phyloP scores from a whole-genome alignment of 2,329 filamentous ascomycete genomes.

The Ceratocystis variospora region DNA sequence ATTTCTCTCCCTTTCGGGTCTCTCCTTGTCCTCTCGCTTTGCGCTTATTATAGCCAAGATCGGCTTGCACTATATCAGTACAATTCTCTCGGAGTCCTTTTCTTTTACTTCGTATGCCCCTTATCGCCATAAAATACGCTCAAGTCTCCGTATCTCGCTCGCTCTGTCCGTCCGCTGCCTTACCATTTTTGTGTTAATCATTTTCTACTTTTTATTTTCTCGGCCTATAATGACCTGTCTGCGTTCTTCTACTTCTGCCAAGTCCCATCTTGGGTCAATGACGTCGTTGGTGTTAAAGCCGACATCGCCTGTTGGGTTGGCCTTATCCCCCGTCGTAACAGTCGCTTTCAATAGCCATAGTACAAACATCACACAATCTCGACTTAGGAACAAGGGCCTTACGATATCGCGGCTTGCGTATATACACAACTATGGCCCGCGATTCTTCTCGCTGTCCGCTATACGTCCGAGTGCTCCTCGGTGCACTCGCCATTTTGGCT shows the following conservation, averaged over 20 bases:
- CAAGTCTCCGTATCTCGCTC: not conserved
- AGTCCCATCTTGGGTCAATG: conserved; percentile 6
- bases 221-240: conserved; percentile 9
- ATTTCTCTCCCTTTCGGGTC: not conserved
- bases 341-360: not conserved
- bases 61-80: not conserved
- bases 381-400: not conserved
- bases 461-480: conserved; percentile 24
- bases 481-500: conserved; percentile 38
- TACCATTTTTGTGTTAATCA: not conserved
- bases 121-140: not conserved
- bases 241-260: conserved; percentile 5
- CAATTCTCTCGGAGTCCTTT: not conserved
- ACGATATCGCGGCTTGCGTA: conserved; percentile 12
- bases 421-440: conserved; percentile 19
- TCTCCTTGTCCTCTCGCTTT: not conserved
- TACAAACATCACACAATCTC: not conserved
- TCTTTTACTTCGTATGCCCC: not conserved
- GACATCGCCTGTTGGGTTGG: not conserved
- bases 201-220: not conserved
- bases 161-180: not conserved
- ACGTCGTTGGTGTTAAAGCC: conserved; percentile 7
- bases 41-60: not conserved
- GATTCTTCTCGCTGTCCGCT: conserved; percentile 23
- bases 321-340: no score